These are phyloP conservation scores for Zasmidium cellare DNA, from an alignment of 2,329 filamentous ascomycete genomes.

Conservation along the genomic window DNA sequence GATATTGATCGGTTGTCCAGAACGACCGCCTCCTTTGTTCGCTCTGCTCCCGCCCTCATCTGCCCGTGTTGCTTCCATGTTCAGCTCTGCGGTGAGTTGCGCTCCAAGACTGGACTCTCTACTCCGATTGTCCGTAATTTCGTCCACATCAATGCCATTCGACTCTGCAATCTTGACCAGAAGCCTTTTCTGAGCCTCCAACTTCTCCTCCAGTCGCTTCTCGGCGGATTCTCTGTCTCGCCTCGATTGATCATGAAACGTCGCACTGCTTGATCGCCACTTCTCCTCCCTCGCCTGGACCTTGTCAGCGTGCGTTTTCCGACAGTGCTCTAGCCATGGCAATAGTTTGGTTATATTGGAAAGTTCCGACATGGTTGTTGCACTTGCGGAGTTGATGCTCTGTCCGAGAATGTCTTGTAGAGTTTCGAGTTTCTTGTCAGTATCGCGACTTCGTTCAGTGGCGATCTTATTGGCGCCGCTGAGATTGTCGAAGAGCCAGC, in stretches of 20 bases:
- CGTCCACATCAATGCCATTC: constrained; percentile 25
- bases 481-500: constrained; percentile 32
- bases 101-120: constrained; percentile 28
- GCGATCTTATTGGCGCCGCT: constrained; percentile 18
- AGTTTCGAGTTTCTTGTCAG: constrained; percentile 21
- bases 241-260: constrained; percentile 40
- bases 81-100: constrained; percentile 29
- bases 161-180: constrained; percentile 27
- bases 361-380: constrained; percentile 27
- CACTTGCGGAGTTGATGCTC: constrained; percentile 27
- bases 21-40: background rate
- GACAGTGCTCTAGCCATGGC: constrained; percentile 41
- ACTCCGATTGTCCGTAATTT: constrained; percentile 14
- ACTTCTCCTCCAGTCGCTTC: constrained; percentile 34
- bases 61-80: constrained; percentile 25
- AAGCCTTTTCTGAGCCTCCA: constrained; percentile 32
- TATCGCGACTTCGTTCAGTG: constrained; percentile 11
- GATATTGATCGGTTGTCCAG: constrained; percentile 12
- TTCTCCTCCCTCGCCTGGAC: constrained; percentile 40
- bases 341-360: constrained; percentile 37
- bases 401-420: constrained; percentile 30
- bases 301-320: constrained; percentile 36
- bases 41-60: background rate
- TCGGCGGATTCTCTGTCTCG: constrained; percentile 39
- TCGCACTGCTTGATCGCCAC: constrained; percentile 42